phyloP scores from a whole-genome alignment of 371 early-diverging fungal genomes.

The Rhizoclosmatium hyalinum region DNA sequence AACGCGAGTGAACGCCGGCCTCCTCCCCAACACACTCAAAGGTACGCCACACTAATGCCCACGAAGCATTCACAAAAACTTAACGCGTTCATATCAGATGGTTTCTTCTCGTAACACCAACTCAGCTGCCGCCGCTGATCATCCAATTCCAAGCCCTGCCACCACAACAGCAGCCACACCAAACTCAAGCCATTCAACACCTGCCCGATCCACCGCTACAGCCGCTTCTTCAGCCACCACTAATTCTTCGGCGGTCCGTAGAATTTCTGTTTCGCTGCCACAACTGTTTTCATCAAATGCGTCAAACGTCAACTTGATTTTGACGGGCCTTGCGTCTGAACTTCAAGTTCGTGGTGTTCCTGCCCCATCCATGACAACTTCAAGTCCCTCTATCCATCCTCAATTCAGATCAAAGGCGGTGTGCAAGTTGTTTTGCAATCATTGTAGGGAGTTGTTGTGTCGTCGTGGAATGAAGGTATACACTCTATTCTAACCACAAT shows the following conservation, averaged over 20 bases:
- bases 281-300: background rate
- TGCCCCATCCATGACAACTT: background rate
- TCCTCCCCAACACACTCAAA: too few relatives aligned
- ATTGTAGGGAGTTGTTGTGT: slow-evolving; percentile 52
- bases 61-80: background rate
- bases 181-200: background rate
- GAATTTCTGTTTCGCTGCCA: background rate
- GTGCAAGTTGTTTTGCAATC: slow-evolving; percentile 51
- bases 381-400: slow-evolving; percentile 50
- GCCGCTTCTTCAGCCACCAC: background rate
- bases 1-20: too few relatives aligned
- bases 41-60: background rate
- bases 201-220: background rate
- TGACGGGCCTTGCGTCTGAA: background rate
- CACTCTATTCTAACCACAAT: slow-evolving; percentile 28
- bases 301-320: background rate
- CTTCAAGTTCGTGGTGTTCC: background rate
- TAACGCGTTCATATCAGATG: background rate
- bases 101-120: background rate
- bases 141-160: background rate
- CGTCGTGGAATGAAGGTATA: slow-evolving; percentile 55
- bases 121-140: background rate
- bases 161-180: background rate
- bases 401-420: slow-evolving; percentile 58
- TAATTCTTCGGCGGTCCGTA: background rate